These are phyloP conservation scores for Borovskyia barvae DNA, from an alignment of 208 protist species.

Conservation along the genomic window DNA sequence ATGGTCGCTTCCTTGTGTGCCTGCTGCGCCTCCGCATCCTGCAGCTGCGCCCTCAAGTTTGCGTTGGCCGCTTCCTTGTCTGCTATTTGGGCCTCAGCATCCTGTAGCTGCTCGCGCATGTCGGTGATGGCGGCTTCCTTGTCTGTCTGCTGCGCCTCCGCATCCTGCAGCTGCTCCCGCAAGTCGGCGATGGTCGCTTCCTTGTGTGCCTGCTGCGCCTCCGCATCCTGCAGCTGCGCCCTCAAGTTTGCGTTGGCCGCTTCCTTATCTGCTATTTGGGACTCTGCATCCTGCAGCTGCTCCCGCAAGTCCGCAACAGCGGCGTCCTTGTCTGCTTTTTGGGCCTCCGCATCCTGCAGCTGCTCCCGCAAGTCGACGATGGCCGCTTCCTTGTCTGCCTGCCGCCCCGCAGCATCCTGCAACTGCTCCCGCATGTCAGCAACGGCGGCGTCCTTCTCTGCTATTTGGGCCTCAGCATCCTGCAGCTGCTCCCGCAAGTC, in stretches of 20 bases:
- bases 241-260: conserved; percentile 2
- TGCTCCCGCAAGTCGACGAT: neutral
- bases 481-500: conserved; percentile 11
- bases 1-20: conserved; percentile 8
- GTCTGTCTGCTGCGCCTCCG: neutral
- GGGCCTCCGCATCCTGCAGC: neutral
- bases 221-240: neutral
- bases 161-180: conserved; percentile 18
- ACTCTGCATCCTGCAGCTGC: conserved; percentile 5
- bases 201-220: neutral
- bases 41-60: conserved; percentile 14
- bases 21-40: conserved; percentile 1
- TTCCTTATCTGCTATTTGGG: neutral
- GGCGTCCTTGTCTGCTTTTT: neutral
- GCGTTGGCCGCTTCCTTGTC: neutral
- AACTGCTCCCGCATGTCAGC: conserved; percentile 13
- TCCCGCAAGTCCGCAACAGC: neutral
- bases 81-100: neutral
- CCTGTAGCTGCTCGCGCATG: conserved; percentile 5
- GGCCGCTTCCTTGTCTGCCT: neutral
- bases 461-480: conserved; percentile 2
- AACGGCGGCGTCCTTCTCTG: conserved; percentile 12
- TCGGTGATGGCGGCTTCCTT: neutral
- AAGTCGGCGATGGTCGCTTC: conserved; percentile 9
- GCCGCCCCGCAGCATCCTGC: neutral